Evolutionary conservation across 768 basidiomycete species (phyloP).

Genomic region (Hydnomerulius pinastri): DNA sequence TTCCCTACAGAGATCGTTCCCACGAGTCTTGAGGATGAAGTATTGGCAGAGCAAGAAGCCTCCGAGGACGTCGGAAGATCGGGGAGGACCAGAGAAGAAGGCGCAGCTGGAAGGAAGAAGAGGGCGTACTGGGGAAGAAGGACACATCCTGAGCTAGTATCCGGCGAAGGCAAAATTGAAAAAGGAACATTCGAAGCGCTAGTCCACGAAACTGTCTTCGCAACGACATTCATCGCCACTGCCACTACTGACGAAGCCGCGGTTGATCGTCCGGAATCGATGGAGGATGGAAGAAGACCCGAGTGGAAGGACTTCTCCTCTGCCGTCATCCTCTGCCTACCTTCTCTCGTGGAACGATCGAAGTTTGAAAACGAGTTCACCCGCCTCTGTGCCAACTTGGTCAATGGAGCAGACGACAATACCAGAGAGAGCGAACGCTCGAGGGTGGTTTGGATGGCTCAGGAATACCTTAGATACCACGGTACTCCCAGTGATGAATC

Average conservation of each 20-base stretch:
- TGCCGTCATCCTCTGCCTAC: constrained; percentile 60
- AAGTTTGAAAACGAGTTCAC: constrained; percentile 73
- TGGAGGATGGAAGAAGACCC: constrained; percentile 23
- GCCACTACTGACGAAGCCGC: constrained; percentile 15
- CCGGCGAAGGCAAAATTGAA: constrained; percentile 44
- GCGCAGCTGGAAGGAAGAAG: constrained; percentile 47
- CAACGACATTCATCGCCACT: constrained; percentile 55
- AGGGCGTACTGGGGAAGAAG: constrained; percentile 77
- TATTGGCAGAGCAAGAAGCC: constrained; percentile 25
- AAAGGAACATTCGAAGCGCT: constrained; percentile 79
- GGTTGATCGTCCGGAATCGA: constrained; percentile 17
- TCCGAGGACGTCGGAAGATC: constrained; percentile 28
- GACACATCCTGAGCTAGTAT: constrained; percentile 71
- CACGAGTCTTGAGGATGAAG: constrained; percentile 51
- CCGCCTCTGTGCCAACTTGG: constrained; percentile 64
- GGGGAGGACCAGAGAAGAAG: constrained; percentile 38
- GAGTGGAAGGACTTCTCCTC: constrained; percentile 68
- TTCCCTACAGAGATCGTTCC: constrained; percentile 70
- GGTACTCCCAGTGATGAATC: constrained; percentile 49
- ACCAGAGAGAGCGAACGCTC: constrained; percentile 38
- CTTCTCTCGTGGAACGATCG: constrained; percentile 50
- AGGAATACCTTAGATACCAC: constrained; percentile 63
- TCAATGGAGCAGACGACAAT: constrained; percentile 53
- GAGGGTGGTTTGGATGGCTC: constrained; percentile 65
- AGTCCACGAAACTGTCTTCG: constrained; percentile 79